Conservation (phyloP, 176 grass and related monocot genomes). For the Neostapfia colusana region DNA sequence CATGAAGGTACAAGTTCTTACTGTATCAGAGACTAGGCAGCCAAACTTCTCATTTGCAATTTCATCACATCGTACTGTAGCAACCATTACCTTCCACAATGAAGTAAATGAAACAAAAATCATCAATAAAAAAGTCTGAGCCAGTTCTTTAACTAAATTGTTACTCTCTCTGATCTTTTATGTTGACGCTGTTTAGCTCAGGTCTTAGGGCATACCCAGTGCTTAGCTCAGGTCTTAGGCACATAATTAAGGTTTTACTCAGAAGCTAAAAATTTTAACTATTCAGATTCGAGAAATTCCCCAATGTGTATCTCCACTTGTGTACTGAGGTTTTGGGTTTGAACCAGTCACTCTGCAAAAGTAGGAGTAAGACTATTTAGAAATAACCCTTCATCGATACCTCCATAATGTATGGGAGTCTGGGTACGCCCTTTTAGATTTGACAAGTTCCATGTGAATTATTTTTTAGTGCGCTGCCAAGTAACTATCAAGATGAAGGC, state of each 20-base stretch:
- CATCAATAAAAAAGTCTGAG: background rate
- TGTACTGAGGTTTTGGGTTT: no score
- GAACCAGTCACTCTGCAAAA: no score
- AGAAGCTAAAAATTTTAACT: slow-evolving; percentile 10
- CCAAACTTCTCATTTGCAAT: slow-evolving; percentile 90
- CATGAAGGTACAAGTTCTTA: slow-evolving; percentile 42
- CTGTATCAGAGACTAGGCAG: slow-evolving; percentile 66
- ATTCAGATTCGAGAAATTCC: no score
- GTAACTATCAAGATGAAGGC: background rate
- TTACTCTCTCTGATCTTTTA: background rate
- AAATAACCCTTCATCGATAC: no score
- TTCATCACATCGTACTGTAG: slow-evolving; percentile 98
- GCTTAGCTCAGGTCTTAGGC: background rate
- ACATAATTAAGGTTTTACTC: background rate
- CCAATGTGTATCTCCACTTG: no score
- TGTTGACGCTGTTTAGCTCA: background rate
- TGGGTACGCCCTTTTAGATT: background rate
- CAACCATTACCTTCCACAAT: slow-evolving; percentile 91
- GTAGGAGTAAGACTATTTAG: no score
- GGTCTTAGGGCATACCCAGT: no score
- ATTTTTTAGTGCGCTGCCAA: background rate
- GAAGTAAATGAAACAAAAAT: slow-evolving; percentile 36
- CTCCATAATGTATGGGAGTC: no score
- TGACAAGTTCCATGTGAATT: slow-evolving; percentile 15
- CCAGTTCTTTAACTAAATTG: slow-evolving; percentile 15